Conservation (phyloP, 2,329 filamentous ascomycete genomes). For the Aspergillus pseudonomiae region DNA sequence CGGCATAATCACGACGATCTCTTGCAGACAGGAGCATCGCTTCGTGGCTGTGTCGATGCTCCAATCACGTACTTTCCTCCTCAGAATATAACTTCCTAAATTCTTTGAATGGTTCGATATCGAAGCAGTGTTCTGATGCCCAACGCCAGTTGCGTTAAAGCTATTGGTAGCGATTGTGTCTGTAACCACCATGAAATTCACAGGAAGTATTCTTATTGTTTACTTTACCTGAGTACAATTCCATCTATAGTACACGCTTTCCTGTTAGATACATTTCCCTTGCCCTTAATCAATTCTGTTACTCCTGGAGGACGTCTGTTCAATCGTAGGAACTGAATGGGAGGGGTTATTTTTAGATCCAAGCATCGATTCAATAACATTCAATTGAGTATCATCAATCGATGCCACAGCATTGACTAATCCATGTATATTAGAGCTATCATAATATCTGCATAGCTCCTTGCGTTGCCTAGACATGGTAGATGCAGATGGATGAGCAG, state of each 20-base stretch:
- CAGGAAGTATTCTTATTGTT: not conserved
- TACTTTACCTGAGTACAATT: not conserved
- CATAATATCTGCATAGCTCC: not conserved
- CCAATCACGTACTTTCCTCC: not conserved
- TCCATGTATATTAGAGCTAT: not conserved
- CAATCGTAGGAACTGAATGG: not conserved
- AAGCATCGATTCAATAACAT: not conserved
- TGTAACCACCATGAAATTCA: not conserved
- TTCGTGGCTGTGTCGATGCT: not conserved
- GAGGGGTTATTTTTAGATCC: not conserved
- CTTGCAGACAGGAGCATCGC: too few species aligned
- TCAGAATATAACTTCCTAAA: too few species aligned
- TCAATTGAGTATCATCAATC: too few species aligned
- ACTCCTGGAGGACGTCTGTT: not conserved
- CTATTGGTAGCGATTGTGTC: not conserved
- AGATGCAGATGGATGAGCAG: not conserved
- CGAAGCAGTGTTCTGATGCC: too few species aligned
- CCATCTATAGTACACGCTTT: too few species aligned
- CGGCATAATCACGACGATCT: not conserved
- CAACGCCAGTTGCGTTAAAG: too few species aligned
- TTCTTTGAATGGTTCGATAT: too few species aligned
- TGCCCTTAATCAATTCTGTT: not conserved
- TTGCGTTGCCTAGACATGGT: not conserved
- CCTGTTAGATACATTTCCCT: not conserved
- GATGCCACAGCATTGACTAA: too few species aligned